Base-by-base conservation (phyloP, 2,329 filamentous ascomycete genomes). In the Diplocarpon mali region DNA sequence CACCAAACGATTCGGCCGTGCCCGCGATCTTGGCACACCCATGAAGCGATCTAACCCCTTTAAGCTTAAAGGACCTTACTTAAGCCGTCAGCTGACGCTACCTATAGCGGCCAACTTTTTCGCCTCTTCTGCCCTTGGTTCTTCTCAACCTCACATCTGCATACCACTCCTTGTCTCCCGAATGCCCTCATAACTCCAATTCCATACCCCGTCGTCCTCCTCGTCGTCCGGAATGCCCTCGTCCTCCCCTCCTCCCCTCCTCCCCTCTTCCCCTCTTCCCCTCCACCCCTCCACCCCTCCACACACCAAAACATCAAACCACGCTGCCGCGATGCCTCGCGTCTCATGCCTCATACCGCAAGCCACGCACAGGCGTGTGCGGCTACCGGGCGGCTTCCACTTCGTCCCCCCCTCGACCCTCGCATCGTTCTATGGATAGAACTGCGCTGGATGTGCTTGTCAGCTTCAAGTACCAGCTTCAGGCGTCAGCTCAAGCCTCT, bases 281-380 rank as follows among this genome's bases (percentile, higher is more conserved):
- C n/a, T n/a, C n/a, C n/a, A n/a, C n/a, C n/a, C n/a, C n/a, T n/a
- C 38, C 35, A 35, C 12, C 27, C 17, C 17, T 31, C 44, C n/a
- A 13, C n/a, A 27, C 38, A 15, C 15, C 20, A 17, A 40, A 27
- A 39, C 35, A 14, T 28, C 15, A 12, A 36, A 35, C 15, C 28
- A 28, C 13, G 11, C 20, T 35, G 49, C 53, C 51, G 46, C 49
- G 49, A 53, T 53, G 24, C 31, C 49, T 48, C 52, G 52, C 7
- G 20, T 24, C 20, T 24, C 20, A 24, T 24, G 20, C 20, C 20
- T 24, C 20, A 24, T 24, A 7, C 20, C 20, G 3, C 20, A 24
- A 24, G 20, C 20, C 20, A 24, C 20, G 20, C 20, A 24, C 20
- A 4, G 20, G 7, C 20, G 20, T 7, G 47, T 56, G 49, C n/a